Conservation (phyloP, 2,329 filamentous ascomycete genomes). For the Phyllosticta citribraziliensis region DNA sequence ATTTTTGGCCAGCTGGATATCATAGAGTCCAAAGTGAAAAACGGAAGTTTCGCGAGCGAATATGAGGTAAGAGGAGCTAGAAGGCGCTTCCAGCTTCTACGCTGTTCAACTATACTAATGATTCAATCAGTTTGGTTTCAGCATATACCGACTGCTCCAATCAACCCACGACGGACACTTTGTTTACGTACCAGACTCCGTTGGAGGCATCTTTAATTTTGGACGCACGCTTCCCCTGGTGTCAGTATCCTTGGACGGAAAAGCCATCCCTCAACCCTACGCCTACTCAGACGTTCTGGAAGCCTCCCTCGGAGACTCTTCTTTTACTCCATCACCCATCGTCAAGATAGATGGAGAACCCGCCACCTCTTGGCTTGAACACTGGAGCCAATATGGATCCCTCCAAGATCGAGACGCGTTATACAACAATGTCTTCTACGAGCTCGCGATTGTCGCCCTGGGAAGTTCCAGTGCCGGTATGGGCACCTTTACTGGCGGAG, state of each 20-base stretch:
- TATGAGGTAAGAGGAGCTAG: slow-evolving; percentile 19
- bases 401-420: slow-evolving; percentile 50
- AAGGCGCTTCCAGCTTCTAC: neutral
- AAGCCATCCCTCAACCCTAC: slow-evolving; percentile 48
- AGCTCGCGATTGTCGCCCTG: slow-evolving; percentile 34
- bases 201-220: slow-evolving; percentile 42
- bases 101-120: neutral
- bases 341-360: slow-evolving; percentile 47
- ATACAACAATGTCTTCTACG: slow-evolving; percentile 43
- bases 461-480: slow-evolving; percentile 30
- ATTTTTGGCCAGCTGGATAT: slow-evolving; percentile 31
- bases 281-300: slow-evolving; percentile 38
- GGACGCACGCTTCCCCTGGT: slow-evolving; percentile 42
- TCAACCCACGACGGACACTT: slow-evolving; percentile 58
- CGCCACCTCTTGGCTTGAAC: slow-evolving; percentile 38
- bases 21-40: slow-evolving; percentile 28
- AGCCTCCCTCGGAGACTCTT: slow-evolving; percentile 32
- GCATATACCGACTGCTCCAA: slow-evolving; percentile 44
- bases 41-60: slow-evolving; percentile 29
- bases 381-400: slow-evolving; percentile 36
- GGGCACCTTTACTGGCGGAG: slow-evolving; percentile 35
- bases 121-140: slow-evolving; percentile 30
- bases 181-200: slow-evolving; percentile 42
- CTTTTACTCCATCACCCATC: slow-evolving; percentile 41
- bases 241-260: slow-evolving; percentile 52